These are phyloP conservation scores for Stemphylium beticola DNA, from an alignment of 2,329 filamentous ascomycete genomes.

Conservation along the genomic window DNA sequence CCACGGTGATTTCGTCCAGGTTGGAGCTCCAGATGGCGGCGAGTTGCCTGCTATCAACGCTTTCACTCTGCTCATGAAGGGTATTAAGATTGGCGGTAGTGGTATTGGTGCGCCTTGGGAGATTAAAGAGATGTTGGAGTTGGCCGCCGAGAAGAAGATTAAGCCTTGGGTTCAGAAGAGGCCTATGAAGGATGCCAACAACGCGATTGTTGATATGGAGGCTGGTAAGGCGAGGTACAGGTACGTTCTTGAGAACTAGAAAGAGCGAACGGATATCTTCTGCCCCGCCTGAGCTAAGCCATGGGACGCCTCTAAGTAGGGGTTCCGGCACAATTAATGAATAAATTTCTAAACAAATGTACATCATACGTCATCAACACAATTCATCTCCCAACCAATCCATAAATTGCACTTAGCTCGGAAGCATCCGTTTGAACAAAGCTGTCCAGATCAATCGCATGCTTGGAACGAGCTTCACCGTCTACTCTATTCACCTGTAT, in stretches of 20 bases:
- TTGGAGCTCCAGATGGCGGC: conserved; percentile 57
- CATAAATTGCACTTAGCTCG: too few relatives aligned
- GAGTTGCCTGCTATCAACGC: conserved; percentile 57
- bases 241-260: conserved; percentile 38
- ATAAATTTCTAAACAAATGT: background rate
- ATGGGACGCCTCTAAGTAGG: background rate
- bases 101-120: conserved; percentile 31
- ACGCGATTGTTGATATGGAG: conserved; percentile 63
- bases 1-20: conserved; percentile 68
- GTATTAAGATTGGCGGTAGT: conserved; percentile 34
- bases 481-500: too few relatives aligned
- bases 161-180: conserved; percentile 68
- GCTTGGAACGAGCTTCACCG: background rate
- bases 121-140: conserved; percentile 54
- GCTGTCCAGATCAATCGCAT: background rate
- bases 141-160: conserved; percentile 65
- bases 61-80: conserved; percentile 54
- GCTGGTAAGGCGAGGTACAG: conserved; percentile 60
- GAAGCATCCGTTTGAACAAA: too few relatives aligned
- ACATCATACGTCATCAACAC: too few relatives aligned
- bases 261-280: background rate
- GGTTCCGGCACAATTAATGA: background rate
- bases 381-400: too few relatives aligned
- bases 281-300: background rate
- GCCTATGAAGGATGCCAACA: conserved; percentile 61